phyloP scores from a whole-genome alignment of 768 basidiomycete species.

The Lactarius akahatsu region DNA sequence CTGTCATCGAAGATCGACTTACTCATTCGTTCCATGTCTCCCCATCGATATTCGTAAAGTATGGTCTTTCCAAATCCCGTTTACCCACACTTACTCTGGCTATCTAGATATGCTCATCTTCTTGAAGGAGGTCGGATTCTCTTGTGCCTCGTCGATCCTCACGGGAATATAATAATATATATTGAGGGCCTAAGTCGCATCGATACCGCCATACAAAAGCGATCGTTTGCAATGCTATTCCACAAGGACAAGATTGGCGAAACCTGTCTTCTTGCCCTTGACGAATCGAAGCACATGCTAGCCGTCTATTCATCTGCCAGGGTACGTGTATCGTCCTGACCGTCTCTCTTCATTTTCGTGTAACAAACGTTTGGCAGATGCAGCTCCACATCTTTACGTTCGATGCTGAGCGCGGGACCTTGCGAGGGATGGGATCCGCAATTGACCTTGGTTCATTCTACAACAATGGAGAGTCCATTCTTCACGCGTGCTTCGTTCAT shows the following conservation, averaged over 20 bases:
- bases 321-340: conserved; percentile 32
- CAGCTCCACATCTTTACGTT: conserved; percentile 48
- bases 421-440: conserved; percentile 44
- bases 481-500: conserved; percentile 45
- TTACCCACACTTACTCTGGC: background rate
- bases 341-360: background rate
- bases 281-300: conserved; percentile 52
- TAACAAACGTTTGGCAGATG: conserved; percentile 27
- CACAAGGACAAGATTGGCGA: conserved; percentile 49
- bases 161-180: conserved; percentile 18
- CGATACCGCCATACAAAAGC: conserved; percentile 9
- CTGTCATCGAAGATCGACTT: background rate
- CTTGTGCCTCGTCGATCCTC: conserved; percentile 13
- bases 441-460: conserved; percentile 50
- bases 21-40: conserved; percentile 18
- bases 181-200: conserved; percentile 15
- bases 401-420: conserved; percentile 44
- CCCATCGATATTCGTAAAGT: conserved; percentile 13
- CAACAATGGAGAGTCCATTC: conserved; percentile 33
- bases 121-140: conserved; percentile 23
- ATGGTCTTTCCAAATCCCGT: background rate
- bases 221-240: conserved; percentile 30
- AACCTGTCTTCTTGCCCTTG: conserved; percentile 47
- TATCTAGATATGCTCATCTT: conserved; percentile 22
- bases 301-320: conserved; percentile 46